Evolutionary conservation across 2,329 filamentous ascomycete species (phyloP), one percentile per base, ranked within the genome.

Genomic region (Fusarium neocosmosporiellum): DNA sequence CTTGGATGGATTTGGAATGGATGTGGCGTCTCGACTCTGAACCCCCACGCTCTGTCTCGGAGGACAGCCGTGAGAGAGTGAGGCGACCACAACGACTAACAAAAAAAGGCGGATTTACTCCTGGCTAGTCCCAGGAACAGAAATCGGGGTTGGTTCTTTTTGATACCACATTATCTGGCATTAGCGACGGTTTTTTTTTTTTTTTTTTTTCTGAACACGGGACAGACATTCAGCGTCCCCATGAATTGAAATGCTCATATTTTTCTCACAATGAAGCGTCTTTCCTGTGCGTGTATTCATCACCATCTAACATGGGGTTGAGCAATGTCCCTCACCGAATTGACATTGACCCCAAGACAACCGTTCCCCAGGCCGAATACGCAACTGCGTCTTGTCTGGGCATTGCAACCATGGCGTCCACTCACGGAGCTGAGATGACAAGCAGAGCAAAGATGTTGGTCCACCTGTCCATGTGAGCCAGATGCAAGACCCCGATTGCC

Each of bases 121-220:
- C 59, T 37, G 61, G 43, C 57, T 59, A 64, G 67, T 34, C 53
- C 63, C 63, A 67, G 65, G 67, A 71, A 58, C 55, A 65, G 59
- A 58, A 58, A 27, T 39, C 60, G 48, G 67, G 43, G 41, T 62
- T 61, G 65, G 41, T 55, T 60, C 29, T 54, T 66, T 64, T 71
- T 66, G 70, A 70, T 75, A 73, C 55, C 59, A 72, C 64, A 41
- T 66, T 53, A 73, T 76, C 29, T 65, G 65, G 70, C 66, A 75
- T 77, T 75, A 77, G 75, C 75, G 75, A 77, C 63, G 66, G 72
- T 63, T 69, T 69, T 53, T 53, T n/a, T 63, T 69, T 69, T 53
- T 53, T n/a, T n/a, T n/a, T n/a, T 41, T 41, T 18, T n/a, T 41
- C 8, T 34, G n/a, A 66, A 61, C 48, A 67, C 33, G 66, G 61